These are phyloP conservation scores for Pestalotiopsis sp. DNA, from an alignment of 2,329 filamentous ascomycete species.

Conservation along the genomic window DNA sequence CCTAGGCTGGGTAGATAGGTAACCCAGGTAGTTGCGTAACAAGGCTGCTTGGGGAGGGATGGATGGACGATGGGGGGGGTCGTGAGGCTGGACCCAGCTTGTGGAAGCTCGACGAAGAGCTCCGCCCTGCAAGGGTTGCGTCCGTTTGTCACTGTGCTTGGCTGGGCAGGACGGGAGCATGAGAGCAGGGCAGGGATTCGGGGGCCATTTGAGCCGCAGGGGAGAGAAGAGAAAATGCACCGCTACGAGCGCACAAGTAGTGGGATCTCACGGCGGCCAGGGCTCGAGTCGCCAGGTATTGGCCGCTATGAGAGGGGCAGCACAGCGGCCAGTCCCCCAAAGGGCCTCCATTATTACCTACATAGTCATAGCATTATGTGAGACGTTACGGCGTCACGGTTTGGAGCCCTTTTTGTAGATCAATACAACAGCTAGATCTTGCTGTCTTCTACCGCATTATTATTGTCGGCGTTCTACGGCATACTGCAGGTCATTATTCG, in stretches of 20 bases:
- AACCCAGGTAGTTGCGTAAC: neutral
- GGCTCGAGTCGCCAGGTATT: neutral
- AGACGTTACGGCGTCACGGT: neutral
- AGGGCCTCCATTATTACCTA: neutral
- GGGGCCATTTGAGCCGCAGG: neutral
- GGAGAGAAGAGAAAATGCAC: neutral
- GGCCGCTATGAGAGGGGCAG: neutral
- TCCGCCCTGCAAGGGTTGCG: neutral
- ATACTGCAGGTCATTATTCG: neutral
- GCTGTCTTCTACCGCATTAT: neutral
- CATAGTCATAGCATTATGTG: neutral
- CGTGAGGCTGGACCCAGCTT: neutral
- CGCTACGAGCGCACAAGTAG: neutral
- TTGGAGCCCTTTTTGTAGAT: neutral
- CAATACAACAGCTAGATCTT: neutral
- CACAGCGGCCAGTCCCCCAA: neutral
- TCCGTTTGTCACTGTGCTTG: neutral
- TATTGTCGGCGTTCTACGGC: neutral
- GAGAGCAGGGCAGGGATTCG: neutral
- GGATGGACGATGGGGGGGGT: neutral
- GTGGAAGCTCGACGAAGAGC: conserved; percentile 4
- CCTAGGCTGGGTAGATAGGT: neutral
- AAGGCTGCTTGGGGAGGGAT: neutral
- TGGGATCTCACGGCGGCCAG: neutral
- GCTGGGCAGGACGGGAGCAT: neutral